A percentile compares a stretch with the other conserved stretches of the same genome.
Conservation (phyloP, 2,329 filamentous ascomycete genomes). For the Domatiomyces globalis region DNA sequence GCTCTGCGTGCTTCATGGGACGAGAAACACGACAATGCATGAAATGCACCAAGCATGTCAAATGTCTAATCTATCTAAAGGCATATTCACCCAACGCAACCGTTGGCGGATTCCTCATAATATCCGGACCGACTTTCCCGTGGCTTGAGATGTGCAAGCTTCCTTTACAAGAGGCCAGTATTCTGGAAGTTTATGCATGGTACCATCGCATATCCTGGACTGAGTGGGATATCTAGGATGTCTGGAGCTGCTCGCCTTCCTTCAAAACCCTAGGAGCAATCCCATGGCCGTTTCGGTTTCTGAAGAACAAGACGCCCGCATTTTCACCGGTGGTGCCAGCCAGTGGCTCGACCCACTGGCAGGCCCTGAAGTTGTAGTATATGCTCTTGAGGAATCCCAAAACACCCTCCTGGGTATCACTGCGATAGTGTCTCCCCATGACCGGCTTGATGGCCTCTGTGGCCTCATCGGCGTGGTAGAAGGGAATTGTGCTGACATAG, state of each 20-base stretch:
- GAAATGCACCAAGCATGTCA: background rate
- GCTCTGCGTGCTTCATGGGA: background rate
- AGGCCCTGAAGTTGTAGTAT: slow-evolving; percentile 68
- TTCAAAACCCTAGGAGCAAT: slow-evolving; percentile 30
- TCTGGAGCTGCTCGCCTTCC: background rate
- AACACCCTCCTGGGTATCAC: slow-evolving; percentile 61
- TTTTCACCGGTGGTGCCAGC: slow-evolving; percentile 65
- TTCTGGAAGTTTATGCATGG: background rate
- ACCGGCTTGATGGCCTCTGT: slow-evolving; percentile 84
- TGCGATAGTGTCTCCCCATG: slow-evolving; percentile 91
- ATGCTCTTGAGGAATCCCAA: slow-evolving; percentile 72
- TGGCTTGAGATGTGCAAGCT: background rate
- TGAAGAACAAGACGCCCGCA: slow-evolving; percentile 82
- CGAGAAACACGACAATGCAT: background rate
- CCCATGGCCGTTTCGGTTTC: slow-evolving; percentile 82
- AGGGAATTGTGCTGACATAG: slow-evolving; percentile 90
- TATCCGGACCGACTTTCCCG: background rate
- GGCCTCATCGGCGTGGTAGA: slow-evolving; percentile 92
- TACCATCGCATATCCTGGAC: background rate
- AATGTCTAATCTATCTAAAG: background rate
- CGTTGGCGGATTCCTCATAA: background rate
- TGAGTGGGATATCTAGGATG: background rate
- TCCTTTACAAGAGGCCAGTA: background rate
- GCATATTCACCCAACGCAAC: background rate
- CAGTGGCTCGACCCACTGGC: slow-evolving; percentile 95